Conservation (phyloP, 2,329 filamentous ascomycete genomes). For the Aureobasidium lini region DNA sequence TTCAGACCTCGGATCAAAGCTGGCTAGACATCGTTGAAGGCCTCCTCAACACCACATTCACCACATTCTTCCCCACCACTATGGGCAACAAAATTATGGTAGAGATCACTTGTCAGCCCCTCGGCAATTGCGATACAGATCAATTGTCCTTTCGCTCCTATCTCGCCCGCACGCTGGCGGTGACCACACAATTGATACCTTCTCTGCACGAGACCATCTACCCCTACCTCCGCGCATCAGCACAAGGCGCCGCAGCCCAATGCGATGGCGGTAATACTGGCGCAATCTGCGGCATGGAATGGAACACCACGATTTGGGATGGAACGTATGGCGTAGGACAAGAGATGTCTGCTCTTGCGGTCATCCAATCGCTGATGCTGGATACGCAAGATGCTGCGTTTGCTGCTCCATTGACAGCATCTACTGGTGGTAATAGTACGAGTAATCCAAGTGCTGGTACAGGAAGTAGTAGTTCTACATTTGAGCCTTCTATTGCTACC, state of each 20-base stretch:
- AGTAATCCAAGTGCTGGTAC: constrained; percentile 13
- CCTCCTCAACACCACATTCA: constrained; percentile 10
- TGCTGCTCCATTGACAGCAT: constrained; percentile 1
- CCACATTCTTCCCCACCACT: constrained; percentile 44
- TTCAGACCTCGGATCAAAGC: background rate
- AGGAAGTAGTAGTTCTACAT: background rate
- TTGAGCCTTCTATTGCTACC: background rate
- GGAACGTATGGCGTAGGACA: constrained; percentile 43
- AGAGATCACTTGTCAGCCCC: constrained; percentile 60
- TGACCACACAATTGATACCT: constrained; percentile 33
- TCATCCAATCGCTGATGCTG: constrained; percentile 27
- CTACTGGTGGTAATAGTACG: constrained; percentile 14
- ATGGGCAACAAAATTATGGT: constrained; percentile 50
- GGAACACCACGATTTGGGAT: constrained; percentile 34
- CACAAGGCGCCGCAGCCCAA: constrained; percentile 44
- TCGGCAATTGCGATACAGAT: constrained; percentile 57
- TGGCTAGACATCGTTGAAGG: constrained; percentile 3
- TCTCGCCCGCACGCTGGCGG: constrained; percentile 45
- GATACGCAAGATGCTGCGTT: background rate
- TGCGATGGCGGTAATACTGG: constrained; percentile 40
- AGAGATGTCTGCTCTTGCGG: constrained; percentile 47
- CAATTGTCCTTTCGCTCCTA: constrained; percentile 68
- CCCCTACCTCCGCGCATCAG: constrained; percentile 44
- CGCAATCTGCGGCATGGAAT: constrained; percentile 32
- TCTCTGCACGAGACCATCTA: constrained; percentile 34